A percentile compares a stretch with the other conserved stretches of the same genome.
Conservation (phyloP, 1,284 basidiomycete genomes). For the Phylloboletellus chloephorus region DNA sequence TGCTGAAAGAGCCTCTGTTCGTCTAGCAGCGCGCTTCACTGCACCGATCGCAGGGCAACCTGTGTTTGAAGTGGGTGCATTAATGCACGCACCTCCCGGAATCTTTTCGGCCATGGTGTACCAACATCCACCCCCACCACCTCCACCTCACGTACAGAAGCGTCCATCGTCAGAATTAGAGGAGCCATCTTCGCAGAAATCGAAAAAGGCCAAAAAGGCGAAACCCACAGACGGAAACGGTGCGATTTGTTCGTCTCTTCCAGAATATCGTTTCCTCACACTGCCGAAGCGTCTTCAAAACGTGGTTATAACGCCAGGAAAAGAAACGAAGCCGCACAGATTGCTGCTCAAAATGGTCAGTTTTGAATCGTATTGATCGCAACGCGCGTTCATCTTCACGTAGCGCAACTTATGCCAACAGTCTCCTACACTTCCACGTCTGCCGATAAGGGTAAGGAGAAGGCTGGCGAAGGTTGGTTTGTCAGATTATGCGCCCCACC, state of each 20-base stretch:
- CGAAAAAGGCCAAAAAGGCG: slow-evolving; percentile 40
- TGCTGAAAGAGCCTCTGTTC: slow-evolving; percentile 50
- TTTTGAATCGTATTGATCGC: slow-evolving; percentile 21
- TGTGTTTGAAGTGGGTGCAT: slow-evolving; percentile 30
- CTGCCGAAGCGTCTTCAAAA: slow-evolving; percentile 43
- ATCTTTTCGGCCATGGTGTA: slow-evolving; percentile 32
- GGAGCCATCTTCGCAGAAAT: slow-evolving; percentile 31
- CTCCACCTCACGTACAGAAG: slow-evolving; percentile 34
- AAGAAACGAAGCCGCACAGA: slow-evolving; percentile 58
- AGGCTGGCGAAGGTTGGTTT: slow-evolving; percentile 37
- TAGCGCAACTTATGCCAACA: slow-evolving; percentile 46
- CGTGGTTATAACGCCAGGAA: slow-evolving; percentile 64
- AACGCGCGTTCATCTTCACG: slow-evolving; percentile 19
- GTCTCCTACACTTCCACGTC: slow-evolving; percentile 39
- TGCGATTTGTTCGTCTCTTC: slow-evolving; percentile 16
- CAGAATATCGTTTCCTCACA: slow-evolving; percentile 14
- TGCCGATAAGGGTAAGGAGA: slow-evolving; percentile 42
- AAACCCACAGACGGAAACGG: slow-evolving; percentile 34
- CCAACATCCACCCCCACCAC: slow-evolving; percentile 25
- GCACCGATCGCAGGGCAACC: slow-evolving; percentile 33
- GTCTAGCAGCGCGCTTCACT: slow-evolving; percentile 48
- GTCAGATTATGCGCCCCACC: slow-evolving; percentile 7
- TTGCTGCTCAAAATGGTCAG: slow-evolving; percentile 53
- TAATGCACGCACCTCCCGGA: slow-evolving; percentile 30
- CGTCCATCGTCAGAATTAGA: slow-evolving; percentile 36